Evolutionary conservation across 2,329 filamentous ascomycete genomes (phyloP).

Genomic region (Penicillium sp.): DNA sequence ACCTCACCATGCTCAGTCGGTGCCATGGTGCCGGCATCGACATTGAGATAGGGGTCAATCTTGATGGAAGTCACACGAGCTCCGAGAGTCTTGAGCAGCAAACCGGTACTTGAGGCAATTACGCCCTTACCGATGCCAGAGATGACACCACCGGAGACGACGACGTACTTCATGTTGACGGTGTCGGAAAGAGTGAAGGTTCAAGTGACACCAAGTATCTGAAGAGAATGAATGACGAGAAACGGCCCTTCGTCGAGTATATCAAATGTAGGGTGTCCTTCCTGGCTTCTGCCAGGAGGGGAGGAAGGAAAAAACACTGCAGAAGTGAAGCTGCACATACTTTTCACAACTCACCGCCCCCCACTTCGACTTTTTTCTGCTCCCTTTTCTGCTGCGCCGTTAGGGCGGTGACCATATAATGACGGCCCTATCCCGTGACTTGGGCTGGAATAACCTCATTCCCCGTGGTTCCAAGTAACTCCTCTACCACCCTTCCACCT

Average conservation of each 20-base stretch:
- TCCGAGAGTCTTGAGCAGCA: constrained; percentile 30
- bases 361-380: constrained; percentile 9
- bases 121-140: constrained; percentile 59
- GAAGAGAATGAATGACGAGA: not conserved
- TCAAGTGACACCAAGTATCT: not conserved
- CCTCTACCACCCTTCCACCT: constrained; percentile 7
- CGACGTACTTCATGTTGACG: constrained; percentile 72
- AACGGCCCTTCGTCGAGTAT: not conserved
- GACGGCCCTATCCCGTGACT: constrained; percentile 20
- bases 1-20: constrained; percentile 62
- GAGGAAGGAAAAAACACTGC: constrained; percentile 9
- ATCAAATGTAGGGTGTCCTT: constrained; percentile 19
- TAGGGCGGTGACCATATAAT: constrained; percentile 8
- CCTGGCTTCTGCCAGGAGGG: constrained; percentile 19
- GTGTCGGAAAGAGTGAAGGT: not conserved
- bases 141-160: constrained; percentile 66
- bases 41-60: constrained; percentile 67
- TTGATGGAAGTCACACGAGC: constrained; percentile 29
- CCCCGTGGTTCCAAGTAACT: constrained; percentile 7
- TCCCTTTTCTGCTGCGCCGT: constrained; percentile 8
- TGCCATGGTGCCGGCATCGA: constrained; percentile 68
- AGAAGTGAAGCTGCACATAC: constrained; percentile 8
- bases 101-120: constrained; percentile 54
- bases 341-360: constrained; percentile 11
- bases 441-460: constrained; percentile 26